Base-by-base conservation (phyloP, 768 basidiomycete species). In the Dendrothele bispora region DNA sequence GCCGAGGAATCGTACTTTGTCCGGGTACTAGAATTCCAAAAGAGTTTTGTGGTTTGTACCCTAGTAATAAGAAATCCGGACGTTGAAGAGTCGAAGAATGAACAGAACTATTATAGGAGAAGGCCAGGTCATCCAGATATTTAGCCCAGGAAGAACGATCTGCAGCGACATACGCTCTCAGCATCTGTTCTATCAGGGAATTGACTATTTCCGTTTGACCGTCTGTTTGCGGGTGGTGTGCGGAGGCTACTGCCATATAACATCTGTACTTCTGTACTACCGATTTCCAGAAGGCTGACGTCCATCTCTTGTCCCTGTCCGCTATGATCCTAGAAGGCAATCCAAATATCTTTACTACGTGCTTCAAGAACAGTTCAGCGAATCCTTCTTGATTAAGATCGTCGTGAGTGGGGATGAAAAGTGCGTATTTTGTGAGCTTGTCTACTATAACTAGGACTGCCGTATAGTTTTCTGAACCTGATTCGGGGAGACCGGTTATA, bases 171-270 rank as follows among this genome's bases (percentile, higher is more conserved):
- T 61, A 69, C 0, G 63, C 61, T 3, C 58, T 44, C 2, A 69
- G 35, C 55, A 62, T 63, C 21, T 58, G 55, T 50, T 68, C 63
- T 1, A 68, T 51, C 2, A 39, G 53, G 2, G 60, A 57, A 38
- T 68, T 69, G 0, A 65, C 36, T 10, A 57, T 51, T 54, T 71
- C 63, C 0, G 61, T 65, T 28, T 70, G 67, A 1, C 70, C 66
- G 48, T 75, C 64, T 0, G 68, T 63, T 49, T 73, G 68, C 0
- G 68, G 71, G 46, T 74, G 73, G 37, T 69, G 62, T 0, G 64
- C 51, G 0, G 67, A 67, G 1, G 71, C 62, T 0, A 69, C 35
- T 3, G 51, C 53, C 41, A 52, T 45, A 2, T 45, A 20, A 5
- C 55, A 48, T 0, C 59, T 60, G 15, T 67, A 49, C 2, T 34